Evolutionary conservation across 352 stramenopile genomes (phyloP), one percentile per base, ranked within the genome.

Genomic region (Pythium myriotylum): DNA sequence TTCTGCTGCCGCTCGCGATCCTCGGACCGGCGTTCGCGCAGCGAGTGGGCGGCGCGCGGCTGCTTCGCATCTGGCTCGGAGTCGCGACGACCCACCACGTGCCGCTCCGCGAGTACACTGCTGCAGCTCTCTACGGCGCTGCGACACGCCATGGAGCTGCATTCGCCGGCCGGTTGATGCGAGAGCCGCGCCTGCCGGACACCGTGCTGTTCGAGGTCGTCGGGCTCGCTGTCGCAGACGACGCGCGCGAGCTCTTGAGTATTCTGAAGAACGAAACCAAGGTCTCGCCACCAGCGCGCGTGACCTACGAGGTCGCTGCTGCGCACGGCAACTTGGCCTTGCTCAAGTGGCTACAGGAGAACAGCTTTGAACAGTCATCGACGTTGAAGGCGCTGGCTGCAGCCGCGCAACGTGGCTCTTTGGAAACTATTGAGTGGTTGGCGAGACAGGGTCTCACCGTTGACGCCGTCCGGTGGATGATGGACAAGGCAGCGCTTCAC

Each of bases 1-100:
- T 39, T 24, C 17, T 58, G 33, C 37, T 58, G 51, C 51, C 51
- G 35, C 51, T 58, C 13, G 37, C 4, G 1, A 17, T 27, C 19
- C 22, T 58, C 22, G 51, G 39, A 6, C 22, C 51, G 20, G 51
- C 35, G 22, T 37, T 40, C 37, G 51, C 51, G 20, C 23, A 33
- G 4, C 35, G 27, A 0, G 16, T 58, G 13, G 51, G 51, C 12
- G 37, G 51, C 17, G 22, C 12, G 7, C 51, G 51, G 14, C 37
- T 58, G 22, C 37, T 58, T 3, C 6, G 2, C 4, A 4, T 39
- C 10, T 58, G 51, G 51, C 19, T 58, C 6, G 51, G 48, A 4
- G 24, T 17, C 12, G 51, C 33, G 17, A 49, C 24, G 2, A 9
- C 1, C 33, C 8, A 23, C 4, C 12, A n/a, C 22, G 19, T 45